These are phyloP conservation scores for Solanum neorickii DNA, from an alignment of 257 asterid genomes.

Conservation along the genomic window DNA sequence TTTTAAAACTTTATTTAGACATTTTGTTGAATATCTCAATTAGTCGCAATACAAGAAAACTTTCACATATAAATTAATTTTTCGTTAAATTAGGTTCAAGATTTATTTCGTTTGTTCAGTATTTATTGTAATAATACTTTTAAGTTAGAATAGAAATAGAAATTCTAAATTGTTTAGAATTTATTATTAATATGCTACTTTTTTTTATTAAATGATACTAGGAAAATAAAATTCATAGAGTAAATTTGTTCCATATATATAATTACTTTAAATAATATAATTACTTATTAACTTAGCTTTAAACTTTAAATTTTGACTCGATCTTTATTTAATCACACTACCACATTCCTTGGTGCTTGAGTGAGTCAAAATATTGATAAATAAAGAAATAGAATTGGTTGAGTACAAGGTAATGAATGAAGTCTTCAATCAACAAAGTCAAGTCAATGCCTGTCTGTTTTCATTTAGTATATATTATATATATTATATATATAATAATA, in stretches of 20 bases:
- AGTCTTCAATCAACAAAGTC: background rate
- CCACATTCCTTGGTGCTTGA: background rate
- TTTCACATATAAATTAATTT: no score
- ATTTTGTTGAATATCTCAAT: background rate
- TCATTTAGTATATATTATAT: background rate
- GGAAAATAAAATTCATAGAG: no score
- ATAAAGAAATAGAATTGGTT: background rate
- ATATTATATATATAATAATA: no score
- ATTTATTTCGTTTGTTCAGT: no score
- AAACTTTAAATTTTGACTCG: background rate
- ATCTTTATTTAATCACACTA: background rate
- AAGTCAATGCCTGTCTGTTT: background rate
- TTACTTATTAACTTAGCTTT: background rate
- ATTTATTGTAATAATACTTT: background rate
- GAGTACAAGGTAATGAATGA: background rate
- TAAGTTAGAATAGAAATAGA: no score
- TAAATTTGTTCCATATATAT: no score
- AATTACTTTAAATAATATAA: background rate
- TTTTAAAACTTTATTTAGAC: background rate
- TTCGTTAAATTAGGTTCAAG: background rate
- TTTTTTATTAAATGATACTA: background rate
- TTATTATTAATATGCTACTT: background rate
- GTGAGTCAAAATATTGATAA: background rate
- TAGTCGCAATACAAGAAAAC: no score
- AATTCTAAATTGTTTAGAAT: no score